A percentile compares a stretch with the other conserved stretches of the same genome.
These are phyloP conservation scores for Boechera divaricarpa DNA, from an alignment of 345 rosid species.

Conservation along the genomic window DNA sequence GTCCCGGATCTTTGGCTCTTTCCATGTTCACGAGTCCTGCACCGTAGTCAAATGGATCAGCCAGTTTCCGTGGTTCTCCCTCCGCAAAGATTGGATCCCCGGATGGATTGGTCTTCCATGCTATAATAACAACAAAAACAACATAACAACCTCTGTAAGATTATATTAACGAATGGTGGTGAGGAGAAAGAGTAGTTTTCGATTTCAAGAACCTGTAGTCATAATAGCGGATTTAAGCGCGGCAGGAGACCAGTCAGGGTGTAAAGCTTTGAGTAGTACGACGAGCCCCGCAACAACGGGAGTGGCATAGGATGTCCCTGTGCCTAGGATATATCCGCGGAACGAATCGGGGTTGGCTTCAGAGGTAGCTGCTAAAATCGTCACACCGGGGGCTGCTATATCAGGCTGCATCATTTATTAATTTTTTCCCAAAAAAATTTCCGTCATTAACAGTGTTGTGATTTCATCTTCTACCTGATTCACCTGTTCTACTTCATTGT, in stretches of 20 bases:
- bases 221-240: conserved; percentile 41
- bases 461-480: too few relatives aligned
- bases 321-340: not conserved
- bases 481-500: too few relatives aligned
- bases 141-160: not conserved
- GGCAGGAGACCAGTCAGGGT: conserved; percentile 49
- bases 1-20: conserved; percentile 40
- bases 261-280: conserved; percentile 33
- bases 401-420: conserved; percentile 38
- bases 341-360: rapidly evolving
- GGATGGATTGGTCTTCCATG: conserved; percentile 36
- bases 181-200: not conserved
- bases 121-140: conserved; percentile 9
- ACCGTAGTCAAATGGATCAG: conserved; percentile 41
- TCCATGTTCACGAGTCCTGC: conserved; percentile 38
- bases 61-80: conserved; percentile 26
- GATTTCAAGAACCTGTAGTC: conserved; percentile 40
- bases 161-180: conserved; percentile 9
- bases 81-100: conserved; percentile 28
- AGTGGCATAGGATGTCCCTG: conserved; percentile 32
- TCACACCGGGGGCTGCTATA: conserved; percentile 36
- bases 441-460: not conserved
- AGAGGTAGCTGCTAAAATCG: not conserved
- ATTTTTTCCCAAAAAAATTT: not conserved
- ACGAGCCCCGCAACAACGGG: conserved; percentile 31